Base-by-base conservation (phyloP, 371 early-diverging fungal species). In the Lichtheimia ornata region DNA sequence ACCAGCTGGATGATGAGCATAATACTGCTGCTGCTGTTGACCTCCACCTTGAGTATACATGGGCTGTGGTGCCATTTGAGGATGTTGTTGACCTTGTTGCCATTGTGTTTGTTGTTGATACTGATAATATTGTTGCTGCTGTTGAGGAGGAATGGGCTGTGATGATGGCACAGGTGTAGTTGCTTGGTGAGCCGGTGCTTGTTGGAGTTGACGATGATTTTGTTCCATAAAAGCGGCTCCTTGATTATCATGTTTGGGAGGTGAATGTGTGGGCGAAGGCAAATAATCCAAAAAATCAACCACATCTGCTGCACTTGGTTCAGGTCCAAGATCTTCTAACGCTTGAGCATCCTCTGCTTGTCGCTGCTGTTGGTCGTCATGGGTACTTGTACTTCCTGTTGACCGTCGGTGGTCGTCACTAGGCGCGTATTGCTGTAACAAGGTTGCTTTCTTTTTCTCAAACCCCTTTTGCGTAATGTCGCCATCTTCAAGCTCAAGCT, bases 381-480 rank as follows among this genome's bases (percentile, higher is more conserved):
- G 25, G 5, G 17, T 14, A 50, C 44, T 18, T 43, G 18, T 13
- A 15, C 15, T 53, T 28, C 40, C 51, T 27, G 41, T 22, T 28
- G 22, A 28, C 28, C 30, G 53, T 3, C n/a, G 45, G 13, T 15
- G 20, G 35, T 24, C 35, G 25, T 59, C 62, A 53, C 42, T 63
- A 28, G 54, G 59, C 20, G 27, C 58, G 47, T 61, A 58, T n/a
- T 60, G 63, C 13, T 69, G 58, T n/a, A 86, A 58, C 28, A 86
- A 58, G 44, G 65, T 69, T 28, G 74, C 73, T 30, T 77, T 70
- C 56, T 84, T 83, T 71, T 88, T 88, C 56, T 87, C 86, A 51
- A 76, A 90, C 4, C 90, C 90, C 66, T 90, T 88, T 59, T 81
- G 69, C 15, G 90, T 90, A 60, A 90, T 86, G 60, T 88, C 88